A percentile compares a stretch with the other conserved stretches of the same genome.
These are phyloP conservation scores for Teratosphaeriaceae sp. DNA, from an alignment of 2,329 filamentous ascomycete genomes.

Conservation along the genomic window DNA sequence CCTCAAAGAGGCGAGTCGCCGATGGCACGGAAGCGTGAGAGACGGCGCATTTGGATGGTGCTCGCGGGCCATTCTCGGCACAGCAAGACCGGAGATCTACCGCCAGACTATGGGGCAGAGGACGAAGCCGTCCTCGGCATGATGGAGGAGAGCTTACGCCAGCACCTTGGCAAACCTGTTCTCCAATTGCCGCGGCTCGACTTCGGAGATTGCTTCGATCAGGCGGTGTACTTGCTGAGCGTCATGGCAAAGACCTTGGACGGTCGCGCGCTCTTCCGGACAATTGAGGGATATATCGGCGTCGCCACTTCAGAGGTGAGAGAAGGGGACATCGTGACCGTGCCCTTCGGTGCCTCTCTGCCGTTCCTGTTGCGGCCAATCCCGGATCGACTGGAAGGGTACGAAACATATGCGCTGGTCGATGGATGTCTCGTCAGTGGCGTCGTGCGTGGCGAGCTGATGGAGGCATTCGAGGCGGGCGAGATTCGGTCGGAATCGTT, in stretches of 20 bases:
- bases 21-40: too few species aligned
- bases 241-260: neutral
- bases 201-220: neutral
- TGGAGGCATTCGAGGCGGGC: neutral
- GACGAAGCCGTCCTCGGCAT: too few species aligned
- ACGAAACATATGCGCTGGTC: constrained; percentile 2
- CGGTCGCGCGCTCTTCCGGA: neutral
- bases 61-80: too few species aligned
- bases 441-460: neutral
- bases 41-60: too few species aligned
- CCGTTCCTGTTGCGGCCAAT: constrained; percentile 2
- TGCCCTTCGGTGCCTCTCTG: constrained; percentile 1
- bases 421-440: neutral
- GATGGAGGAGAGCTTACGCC: too few species aligned
- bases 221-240: neutral
- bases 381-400: neutral
- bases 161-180: too few species aligned
- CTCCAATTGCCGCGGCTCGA: neutral
- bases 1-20: too few species aligned
- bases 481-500: neutral
- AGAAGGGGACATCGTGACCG: neutral
- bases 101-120: too few species aligned
- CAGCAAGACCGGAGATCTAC: too few species aligned
- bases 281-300: neutral
- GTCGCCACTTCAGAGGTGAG: neutral